Conservation (phyloP, 768 basidiomycete genomes). For the Naganishia vaughanmartiniae region DNA sequence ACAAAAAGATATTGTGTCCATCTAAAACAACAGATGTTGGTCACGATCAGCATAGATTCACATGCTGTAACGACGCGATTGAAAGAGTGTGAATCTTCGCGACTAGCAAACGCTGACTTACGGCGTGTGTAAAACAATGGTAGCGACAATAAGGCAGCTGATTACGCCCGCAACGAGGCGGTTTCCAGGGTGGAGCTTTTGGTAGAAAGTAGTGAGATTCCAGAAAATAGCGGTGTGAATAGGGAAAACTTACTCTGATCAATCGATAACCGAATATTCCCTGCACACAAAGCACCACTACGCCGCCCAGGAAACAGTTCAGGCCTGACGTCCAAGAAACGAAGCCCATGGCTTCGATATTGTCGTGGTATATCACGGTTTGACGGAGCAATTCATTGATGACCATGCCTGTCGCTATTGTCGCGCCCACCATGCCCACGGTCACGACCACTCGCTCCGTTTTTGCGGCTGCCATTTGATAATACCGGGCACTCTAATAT, state of each 20-base stretch:
- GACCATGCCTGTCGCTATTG: not conserved
- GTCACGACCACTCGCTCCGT: not conserved
- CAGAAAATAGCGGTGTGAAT: not conserved
- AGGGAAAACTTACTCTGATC: not conserved
- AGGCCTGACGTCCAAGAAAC: not conserved
- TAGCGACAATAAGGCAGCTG: not conserved
- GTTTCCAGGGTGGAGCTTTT: not conserved
- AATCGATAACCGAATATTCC: constrained; percentile 1
- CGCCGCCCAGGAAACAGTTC: constrained; percentile 6
- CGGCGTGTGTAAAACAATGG: constrained; percentile 1
- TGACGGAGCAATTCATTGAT: not conserved
- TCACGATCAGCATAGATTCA: not conserved
- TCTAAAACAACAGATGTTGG: not conserved
- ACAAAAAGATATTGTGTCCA: constrained; percentile 14
- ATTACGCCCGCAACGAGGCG: not conserved
- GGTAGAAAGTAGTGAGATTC: too few species aligned
- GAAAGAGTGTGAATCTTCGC: not conserved
- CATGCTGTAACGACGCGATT: not conserved
- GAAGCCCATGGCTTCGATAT: not conserved
- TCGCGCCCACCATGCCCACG: not conserved
- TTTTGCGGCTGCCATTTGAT: not conserved
- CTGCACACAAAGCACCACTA: not conserved
- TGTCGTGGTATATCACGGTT: not conserved
- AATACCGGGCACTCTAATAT: not conserved
- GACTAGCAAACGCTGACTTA: not conserved